Percentiles rank a stretch among this genome's conserved stretches.
phyloP scores from a whole-genome alignment of 148 eudicot genomes.

The Limonium bicolor region DNA sequence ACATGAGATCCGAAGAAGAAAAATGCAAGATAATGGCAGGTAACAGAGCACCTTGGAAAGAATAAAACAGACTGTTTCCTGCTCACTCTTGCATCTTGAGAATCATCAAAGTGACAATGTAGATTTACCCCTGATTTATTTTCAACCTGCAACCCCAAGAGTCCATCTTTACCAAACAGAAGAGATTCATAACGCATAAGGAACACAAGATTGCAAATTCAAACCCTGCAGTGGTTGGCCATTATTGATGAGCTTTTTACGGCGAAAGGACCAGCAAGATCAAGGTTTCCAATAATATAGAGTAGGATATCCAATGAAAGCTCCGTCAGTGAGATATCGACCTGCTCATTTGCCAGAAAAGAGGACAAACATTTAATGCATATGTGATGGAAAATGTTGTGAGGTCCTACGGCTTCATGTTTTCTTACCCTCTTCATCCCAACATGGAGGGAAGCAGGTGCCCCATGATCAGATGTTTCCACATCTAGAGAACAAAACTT shows the following conservation, averaged over 20 bases:
- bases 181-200: too few species aligned
- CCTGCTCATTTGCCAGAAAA: slow-evolving; percentile 31
- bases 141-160: slow-evolving; percentile 44
- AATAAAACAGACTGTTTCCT: slow-evolving; percentile 38
- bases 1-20: background rate
- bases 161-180: too few species aligned
- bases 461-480: slow-evolving; percentile 21
- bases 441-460: slow-evolving; percentile 40
- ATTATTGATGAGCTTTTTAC: slow-evolving; percentile 47
- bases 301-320: slow-evolving; percentile 75
- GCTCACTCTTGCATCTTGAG: slow-evolving; percentile 45
- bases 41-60: slow-evolving; percentile 38
- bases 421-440: slow-evolving; percentile 68
- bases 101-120: slow-evolving; percentile 46
- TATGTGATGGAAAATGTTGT: slow-evolving; percentile 4
- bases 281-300: slow-evolving; percentile 58
- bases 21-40: background rate
- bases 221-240: slow-evolving; percentile 91
- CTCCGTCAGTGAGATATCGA: slow-evolving; percentile 54
- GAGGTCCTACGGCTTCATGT: too few species aligned
- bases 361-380: slow-evolving; percentile 1
- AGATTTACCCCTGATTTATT: slow-evolving; percentile 58
- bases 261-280: slow-evolving; percentile 88
- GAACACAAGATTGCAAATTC: too few species aligned
- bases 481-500: slow-evolving; percentile 23